A percentile compares a stretch with the other conserved stretches of the same genome.
phyloP scores from a whole-genome alignment of 176 grass and related monocot genomes.

The Lolium multiflorum region DNA sequence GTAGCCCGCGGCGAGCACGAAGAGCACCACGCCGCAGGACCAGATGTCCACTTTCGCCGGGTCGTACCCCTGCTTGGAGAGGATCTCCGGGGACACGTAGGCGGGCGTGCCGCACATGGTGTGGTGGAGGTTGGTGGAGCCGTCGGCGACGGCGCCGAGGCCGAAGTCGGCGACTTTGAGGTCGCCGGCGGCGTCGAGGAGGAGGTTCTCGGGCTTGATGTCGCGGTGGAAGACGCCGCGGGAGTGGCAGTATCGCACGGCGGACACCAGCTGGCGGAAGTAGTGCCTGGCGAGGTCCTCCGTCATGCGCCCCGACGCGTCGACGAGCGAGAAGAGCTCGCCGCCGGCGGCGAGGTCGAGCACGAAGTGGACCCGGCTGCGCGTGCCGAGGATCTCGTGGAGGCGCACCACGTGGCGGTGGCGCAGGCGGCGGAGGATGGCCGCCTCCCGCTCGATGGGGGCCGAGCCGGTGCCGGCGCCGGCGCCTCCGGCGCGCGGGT shows the following conservation, averaged over 20 bases:
- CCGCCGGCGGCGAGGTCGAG: conserved; percentile 84
- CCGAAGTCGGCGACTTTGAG: conserved; percentile 80
- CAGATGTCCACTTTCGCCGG: conserved; percentile 80
- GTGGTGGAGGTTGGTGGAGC: conserved; percentile 34
- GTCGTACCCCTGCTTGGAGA: conserved; percentile 66
- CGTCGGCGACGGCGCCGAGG: conserved; percentile 46
- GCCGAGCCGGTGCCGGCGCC: neutral
- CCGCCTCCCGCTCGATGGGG: conserved; percentile 67
- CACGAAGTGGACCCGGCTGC: conserved; percentile 70
- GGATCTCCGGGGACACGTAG: conserved; percentile 84
- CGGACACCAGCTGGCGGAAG: conserved; percentile 80
- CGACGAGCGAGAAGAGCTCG: conserved; percentile 66
- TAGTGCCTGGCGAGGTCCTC: conserved; percentile 64
- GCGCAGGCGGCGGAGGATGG: conserved; percentile 59
- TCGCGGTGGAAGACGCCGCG: conserved; percentile 92
- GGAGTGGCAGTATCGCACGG: conserved; percentile 75
- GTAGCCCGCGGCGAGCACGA: conserved; percentile 84
- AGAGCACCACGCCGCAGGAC: conserved; percentile 92
- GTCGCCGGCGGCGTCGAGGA: conserved; percentile 63
- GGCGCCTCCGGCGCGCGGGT: conserved; percentile 21
- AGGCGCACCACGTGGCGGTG: conserved; percentile 78
- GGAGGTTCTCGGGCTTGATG: conserved; percentile 93
- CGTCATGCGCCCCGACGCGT: conserved; percentile 57
- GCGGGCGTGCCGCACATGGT: conserved; percentile 87
- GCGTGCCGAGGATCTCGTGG: conserved; percentile 74